Evolutionary conservation across 2,329 filamentous ascomycete species (phyloP), one percentile per base, ranked within the genome.

Genomic region (Cladosporium sp.): DNA sequence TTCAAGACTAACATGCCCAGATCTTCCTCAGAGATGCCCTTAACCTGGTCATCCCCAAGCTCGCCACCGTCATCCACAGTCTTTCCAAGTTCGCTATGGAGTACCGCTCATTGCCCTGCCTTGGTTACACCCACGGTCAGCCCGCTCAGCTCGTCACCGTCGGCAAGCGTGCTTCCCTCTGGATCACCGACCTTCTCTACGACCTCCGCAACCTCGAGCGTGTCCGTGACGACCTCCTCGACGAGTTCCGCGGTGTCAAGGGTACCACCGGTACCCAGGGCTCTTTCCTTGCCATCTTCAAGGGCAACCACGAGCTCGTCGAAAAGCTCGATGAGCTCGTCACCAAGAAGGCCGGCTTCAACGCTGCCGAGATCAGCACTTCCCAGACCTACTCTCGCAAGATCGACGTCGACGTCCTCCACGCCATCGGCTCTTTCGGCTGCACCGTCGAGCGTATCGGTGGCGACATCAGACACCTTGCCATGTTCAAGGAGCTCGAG

Each of bases 241-340:
- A 40, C 15, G 60, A 78, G 53, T 92, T 94, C 75, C 83, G 89
- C 51, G 88, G 87, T 61, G 82, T 80, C 51, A 80, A 83, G 67
- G 82, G 82, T 43, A 88, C 85, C 20, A 91, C 86, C 0, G 82
- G 86, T 47, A 88, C 85, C 1, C 87, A 93, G 68, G 89, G 88
- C 1, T 85, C 80, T 3, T 91, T 90, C 75, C 71, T 88, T 35
- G 77, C 83, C 56, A 82, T 87, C 61, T 87, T 85, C 69, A 70
- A 79, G 53, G 74, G 75, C 52, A 74, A 84, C 64, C 74, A 79
- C 60, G 67, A 65, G 35, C 83, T 84, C 67, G 77, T 83, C 38
- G 80, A 83, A 62, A 69, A 74, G 55, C 72, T 86, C 16, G 80
- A 86, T 60, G 74, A 81, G 60, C 73, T 85, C 1, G 76, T 86